Base-by-base conservation (phyloP, 208 protist species). In the Crithidia acanthocephali region DNA sequence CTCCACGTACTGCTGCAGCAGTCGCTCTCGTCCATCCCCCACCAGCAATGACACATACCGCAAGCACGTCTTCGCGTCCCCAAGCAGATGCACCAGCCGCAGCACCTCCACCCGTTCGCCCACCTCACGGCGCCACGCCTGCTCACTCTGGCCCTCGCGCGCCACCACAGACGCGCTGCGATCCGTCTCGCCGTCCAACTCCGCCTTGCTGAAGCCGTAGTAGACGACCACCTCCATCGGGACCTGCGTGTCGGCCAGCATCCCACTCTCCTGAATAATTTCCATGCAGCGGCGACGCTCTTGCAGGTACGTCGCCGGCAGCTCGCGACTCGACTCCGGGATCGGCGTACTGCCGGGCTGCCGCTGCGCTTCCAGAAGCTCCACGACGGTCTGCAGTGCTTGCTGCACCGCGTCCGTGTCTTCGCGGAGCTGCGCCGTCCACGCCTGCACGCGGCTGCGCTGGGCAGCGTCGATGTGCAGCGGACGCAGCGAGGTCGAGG, bases 51-150 rank as follows among this genome's bases (percentile, higher is more conserved):
- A 51, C 32, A 92, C 63, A 45, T 93, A 93, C 18, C 86, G 87
- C 69, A 95, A 59, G 53, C 87, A 93, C 64, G 87, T 95, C 73
- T 95, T 95, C 23, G 81, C 87, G 27, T 92, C 87, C 0, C 85
- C 84, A 52, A 95, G 63, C n/a, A 90, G 48, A 25, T 79, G 85
- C 37, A 93, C 66, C 35, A 78, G 67, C 33, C 79, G 79, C 73
- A 91, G 75, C 61, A 93, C 76, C 28, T 85, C 80, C 52, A 68
- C 63, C 2, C 84, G 84, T 70, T 93, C 84, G 2, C 35, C 65
- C 9, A 71, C 65, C 44, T 72, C 72, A 16, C 30, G 63, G 16
- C 33, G 28, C 64, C 40, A 58, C 50, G 61, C 37, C 56, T 40
- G 57, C 48, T 62, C 25, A 23, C 64, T 72, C 50, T 44, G 63